phyloP scores from a whole-genome alignment of 2,329 filamentous ascomycete genomes.

The Aspergillus aculeatinus region DNA sequence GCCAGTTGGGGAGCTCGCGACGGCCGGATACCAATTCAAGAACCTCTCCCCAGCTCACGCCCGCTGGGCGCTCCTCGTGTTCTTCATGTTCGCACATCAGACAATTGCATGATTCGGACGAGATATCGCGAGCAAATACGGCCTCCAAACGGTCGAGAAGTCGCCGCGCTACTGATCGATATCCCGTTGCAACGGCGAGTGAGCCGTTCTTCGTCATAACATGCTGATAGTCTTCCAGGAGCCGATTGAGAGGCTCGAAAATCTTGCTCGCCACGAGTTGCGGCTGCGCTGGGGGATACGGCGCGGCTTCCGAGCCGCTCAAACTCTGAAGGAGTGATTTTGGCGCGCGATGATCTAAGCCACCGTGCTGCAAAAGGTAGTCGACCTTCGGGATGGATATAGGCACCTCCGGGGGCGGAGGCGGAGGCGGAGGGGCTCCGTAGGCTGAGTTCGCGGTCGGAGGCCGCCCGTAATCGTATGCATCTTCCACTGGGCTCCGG shows the following conservation, averaged over 20 bases:
- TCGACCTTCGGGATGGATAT: constrained; percentile 80
- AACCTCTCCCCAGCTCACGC: constrained; percentile 92
- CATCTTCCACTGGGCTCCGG: constrained; percentile 38
- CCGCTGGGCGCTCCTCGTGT: constrained; percentile 54
- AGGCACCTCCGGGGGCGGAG: constrained; percentile 65
- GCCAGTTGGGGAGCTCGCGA: constrained; percentile 82
- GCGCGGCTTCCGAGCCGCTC: constrained; percentile 55
- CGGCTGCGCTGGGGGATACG: constrained; percentile 61
- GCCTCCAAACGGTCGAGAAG: constrained; percentile 87
- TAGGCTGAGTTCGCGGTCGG: constrained; percentile 31
- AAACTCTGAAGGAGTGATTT: constrained; percentile 63
- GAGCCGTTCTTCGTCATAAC: constrained; percentile 84
- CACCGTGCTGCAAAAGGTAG: constrained; percentile 87
- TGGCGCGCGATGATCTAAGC: constrained; percentile 68
- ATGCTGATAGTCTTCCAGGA: constrained; percentile 80
- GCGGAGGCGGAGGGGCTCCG: constrained; percentile 65
- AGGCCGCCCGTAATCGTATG: constrained; percentile 35
- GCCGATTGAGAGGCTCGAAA: constrained; percentile 77
- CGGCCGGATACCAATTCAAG: constrained; percentile 88
- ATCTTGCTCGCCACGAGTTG: constrained; percentile 68
- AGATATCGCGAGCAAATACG: constrained; percentile 90
- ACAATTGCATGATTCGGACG: constrained; percentile 79
- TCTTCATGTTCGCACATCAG: constrained; percentile 75
- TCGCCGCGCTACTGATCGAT: constrained; percentile 87
- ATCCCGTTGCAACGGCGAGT: constrained; percentile 90